Conservation (phyloP, 768 basidiomycete species). For the Kwoniella pini region DNA sequence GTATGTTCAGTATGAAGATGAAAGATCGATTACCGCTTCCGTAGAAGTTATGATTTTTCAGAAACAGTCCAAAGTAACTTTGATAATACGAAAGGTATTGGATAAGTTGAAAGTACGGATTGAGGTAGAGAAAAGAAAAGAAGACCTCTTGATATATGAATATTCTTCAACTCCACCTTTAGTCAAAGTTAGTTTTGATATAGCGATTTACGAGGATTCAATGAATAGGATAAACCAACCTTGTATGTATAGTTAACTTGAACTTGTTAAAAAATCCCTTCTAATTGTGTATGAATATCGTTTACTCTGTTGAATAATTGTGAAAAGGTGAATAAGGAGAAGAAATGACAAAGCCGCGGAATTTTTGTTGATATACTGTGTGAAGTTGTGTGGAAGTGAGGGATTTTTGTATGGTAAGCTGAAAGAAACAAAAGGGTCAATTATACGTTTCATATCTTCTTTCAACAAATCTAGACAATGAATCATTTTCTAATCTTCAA, state of each 20-base stretch:
- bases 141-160: too few relatives aligned
- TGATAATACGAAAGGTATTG: constrained; percentile 6
- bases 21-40: not conserved
- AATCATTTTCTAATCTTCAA: too few relatives aligned
- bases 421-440: not conserved
- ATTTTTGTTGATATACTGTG: not conserved
- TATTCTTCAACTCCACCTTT: too few relatives aligned
- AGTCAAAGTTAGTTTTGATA: not conserved
- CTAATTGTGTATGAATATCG: constrained; percentile 1
- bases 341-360: constrained; percentile 1
- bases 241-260: constrained; percentile 18
- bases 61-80: constrained; percentile 3
- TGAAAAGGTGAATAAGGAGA: not conserved
- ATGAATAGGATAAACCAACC: not conserved
- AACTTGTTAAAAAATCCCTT: not conserved
- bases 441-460: not conserved
- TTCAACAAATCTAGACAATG: not conserved
- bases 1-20: not conserved
- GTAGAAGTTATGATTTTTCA: not conserved
- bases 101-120: not conserved
- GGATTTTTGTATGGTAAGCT: not conserved
- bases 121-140: not conserved
- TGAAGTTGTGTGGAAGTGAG: not conserved
- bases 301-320: constrained; percentile 6
- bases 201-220: not conserved